Evolutionary conservation across 768 basidiomycete genomes (phyloP), one percentile per base, ranked within the genome.

Genomic region (Auricularia auricula-judae): DNA sequence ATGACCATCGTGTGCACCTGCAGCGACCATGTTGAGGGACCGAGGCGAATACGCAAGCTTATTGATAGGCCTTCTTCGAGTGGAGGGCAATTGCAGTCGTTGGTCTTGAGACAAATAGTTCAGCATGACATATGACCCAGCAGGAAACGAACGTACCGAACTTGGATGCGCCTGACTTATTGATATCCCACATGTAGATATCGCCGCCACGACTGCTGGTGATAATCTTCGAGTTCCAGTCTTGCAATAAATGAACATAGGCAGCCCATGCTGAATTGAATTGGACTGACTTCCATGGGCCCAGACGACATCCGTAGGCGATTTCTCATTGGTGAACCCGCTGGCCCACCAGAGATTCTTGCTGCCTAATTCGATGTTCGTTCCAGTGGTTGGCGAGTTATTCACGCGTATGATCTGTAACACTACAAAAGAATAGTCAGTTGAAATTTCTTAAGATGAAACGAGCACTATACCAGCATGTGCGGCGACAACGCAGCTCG

Each of bases 151-250:
- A 72, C 81, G 61, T 69, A 91, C 89, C 89, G 68, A 83, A 88
- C 75, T 91, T 91, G 51, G 82, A 81, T 2, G 77, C 71, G 3
- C 87, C 86, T 23, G 80, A 73, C 72, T 85, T 88, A 68, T 86
- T 83, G 35, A 91, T 68, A 71, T 91, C 89, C 90, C 90, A 92
- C 79, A 91, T 82, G 36, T 91, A 87, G 43, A 92, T 80, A 63
- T 91, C 90, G 1, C 90, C 90, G 67, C 90, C 91, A 16, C 87
- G 77, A 1, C 88, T 88, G 70, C 89, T 89, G 2, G 90, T 91
- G 23, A 92, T 73, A 61, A 91, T 83, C 75, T 91, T 92, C 73
- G 86, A 84, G 71, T 36, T 23, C 36, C 64, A 64, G n/a, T 34
- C 42, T 44, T 21, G 23, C 16, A 35, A 23, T 63, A 16, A 11